Conservation (phyloP, 2,329 filamentous ascomycete genomes). For the Cytospora mali region DNA sequence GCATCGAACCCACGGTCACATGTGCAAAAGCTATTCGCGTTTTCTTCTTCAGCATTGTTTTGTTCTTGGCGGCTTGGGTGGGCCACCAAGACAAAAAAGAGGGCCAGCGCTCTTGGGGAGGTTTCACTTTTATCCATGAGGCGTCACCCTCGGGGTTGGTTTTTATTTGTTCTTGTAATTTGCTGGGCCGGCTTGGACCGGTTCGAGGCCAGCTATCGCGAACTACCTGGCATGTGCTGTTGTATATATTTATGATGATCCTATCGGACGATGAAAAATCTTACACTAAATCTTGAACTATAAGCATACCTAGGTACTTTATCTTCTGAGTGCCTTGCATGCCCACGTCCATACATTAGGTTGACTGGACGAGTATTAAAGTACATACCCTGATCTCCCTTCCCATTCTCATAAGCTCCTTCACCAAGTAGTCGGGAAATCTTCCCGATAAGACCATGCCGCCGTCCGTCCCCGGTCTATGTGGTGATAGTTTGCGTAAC, state of each 20-base stretch:
- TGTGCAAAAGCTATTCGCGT: not conserved
- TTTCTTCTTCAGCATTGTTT: not conserved
- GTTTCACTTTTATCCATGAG: not conserved
- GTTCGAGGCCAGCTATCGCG: not conserved
- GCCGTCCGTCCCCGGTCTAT: too few relatives aligned
- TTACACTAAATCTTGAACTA: not conserved
- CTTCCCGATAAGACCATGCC: too few relatives aligned
- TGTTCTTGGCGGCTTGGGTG: not conserved
- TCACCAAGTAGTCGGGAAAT: too few relatives aligned
- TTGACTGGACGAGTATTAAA: too few relatives aligned
- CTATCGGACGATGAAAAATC: not conserved
- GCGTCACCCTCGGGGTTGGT: not conserved
- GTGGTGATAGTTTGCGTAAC: too few relatives aligned
- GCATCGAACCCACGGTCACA: not conserved
- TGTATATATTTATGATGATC: constrained; percentile 2
- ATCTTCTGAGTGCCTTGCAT: too few relatives aligned
- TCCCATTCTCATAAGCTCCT: too few relatives aligned
- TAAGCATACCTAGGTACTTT: too few relatives aligned
- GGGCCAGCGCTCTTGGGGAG: not conserved
- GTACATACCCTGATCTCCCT: too few relatives aligned
- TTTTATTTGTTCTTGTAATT: not conserved
- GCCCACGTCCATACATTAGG: too few relatives aligned
- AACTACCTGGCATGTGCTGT: not conserved
- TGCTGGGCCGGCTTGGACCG: not conserved
- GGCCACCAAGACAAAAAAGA: not conserved